Evolutionary conservation across 495 filamentous ascomycete species (phyloP).

Genomic region (Penicillium cosmopolitanum): DNA sequence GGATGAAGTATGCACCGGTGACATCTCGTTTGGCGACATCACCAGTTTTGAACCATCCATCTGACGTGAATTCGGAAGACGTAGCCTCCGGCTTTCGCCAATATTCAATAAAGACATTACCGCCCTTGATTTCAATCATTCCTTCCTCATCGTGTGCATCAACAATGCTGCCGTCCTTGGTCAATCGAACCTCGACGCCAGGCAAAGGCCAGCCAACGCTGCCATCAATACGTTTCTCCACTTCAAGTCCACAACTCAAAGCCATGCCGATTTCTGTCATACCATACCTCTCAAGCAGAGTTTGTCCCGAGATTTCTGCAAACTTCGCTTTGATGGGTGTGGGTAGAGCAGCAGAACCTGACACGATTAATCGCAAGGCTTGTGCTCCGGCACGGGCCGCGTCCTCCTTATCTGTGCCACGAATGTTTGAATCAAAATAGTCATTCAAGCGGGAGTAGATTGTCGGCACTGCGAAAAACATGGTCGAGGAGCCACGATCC

Average conservation of each 20-base stretch:
- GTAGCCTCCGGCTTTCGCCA: conserved; percentile 49
- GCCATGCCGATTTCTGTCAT: conserved; percentile 56
- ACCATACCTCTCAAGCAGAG: conserved; percentile 48
- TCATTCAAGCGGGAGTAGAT: conserved; percentile 52
- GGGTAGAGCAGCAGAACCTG: conserved; percentile 29
- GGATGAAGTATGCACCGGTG: conserved; percentile 48
- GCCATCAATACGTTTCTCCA: conserved; percentile 43
- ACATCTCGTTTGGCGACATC: conserved; percentile 45
- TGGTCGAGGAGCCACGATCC: conserved; percentile 40
- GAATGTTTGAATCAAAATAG: conserved; percentile 47
- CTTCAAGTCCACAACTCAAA: conserved; percentile 46
- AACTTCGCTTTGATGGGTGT: conserved; percentile 42
- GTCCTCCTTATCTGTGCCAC: conserved; percentile 41
- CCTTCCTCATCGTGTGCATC: conserved; percentile 42
- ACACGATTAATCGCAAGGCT: conserved; percentile 43
- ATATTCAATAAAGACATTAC: conserved; percentile 50
- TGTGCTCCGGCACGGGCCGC: conserved; percentile 36
- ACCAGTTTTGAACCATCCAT: conserved; percentile 56
- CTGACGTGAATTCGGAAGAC: conserved; percentile 43
- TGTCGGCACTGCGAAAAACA: conserved; percentile 52
- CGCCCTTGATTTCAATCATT: conserved; percentile 50
- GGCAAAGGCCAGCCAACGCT: conserved; percentile 53
- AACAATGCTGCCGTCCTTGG: conserved; percentile 39
- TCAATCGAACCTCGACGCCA: conserved; percentile 46
- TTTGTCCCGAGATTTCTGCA: conserved; percentile 44